These are phyloP conservation scores for Gymnopilus junonius DNA, from an alignment of 768 basidiomycete genomes.

Conservation along the genomic window DNA sequence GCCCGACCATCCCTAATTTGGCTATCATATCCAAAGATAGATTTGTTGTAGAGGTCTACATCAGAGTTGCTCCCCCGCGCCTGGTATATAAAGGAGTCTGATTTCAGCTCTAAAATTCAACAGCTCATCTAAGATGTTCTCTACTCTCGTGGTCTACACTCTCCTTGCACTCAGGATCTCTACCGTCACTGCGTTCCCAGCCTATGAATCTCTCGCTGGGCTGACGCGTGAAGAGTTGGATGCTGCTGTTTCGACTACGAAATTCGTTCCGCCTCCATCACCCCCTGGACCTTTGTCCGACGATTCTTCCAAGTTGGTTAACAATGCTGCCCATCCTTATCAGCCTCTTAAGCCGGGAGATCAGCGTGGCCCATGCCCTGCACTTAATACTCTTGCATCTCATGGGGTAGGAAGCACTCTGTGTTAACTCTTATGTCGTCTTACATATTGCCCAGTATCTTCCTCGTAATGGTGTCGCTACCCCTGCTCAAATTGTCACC, in stretches of 20 bases:
- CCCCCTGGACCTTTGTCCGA: slow-evolving; percentile 23
- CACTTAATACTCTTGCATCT: slow-evolving; percentile 15
- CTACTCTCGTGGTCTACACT: neutral
- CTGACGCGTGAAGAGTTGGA: slow-evolving; percentile 9
- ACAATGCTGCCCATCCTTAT: slow-evolving; percentile 25
- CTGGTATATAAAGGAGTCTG: neutral
- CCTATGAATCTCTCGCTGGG: slow-evolving; percentile 8
- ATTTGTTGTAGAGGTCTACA: neutral
- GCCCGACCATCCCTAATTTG: neutral
- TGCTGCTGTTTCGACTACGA: neutral
- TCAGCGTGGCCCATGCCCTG: slow-evolving; percentile 26
- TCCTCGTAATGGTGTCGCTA: slow-evolving; percentile 17
- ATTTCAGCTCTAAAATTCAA: neutral
- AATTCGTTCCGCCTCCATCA: neutral
- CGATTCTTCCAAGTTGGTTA: slow-evolving; percentile 23
- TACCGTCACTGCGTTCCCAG: neutral
- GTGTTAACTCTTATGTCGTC: neutral
- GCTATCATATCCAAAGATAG: neutral
- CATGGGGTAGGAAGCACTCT: neutral
- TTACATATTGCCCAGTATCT: slow-evolving; percentile 10
- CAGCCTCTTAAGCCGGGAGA: slow-evolving; percentile 13
- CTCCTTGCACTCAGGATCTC: neutral
- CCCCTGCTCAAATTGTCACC: slow-evolving; percentile 16
- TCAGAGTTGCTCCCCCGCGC: neutral
- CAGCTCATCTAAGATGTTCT: neutral